Percentiles rank a stretch among this genome's conserved stretches.
Evolutionary conservation across 306 rosid species (phyloP).

Genomic region (Cucurbita moschata): DNA sequence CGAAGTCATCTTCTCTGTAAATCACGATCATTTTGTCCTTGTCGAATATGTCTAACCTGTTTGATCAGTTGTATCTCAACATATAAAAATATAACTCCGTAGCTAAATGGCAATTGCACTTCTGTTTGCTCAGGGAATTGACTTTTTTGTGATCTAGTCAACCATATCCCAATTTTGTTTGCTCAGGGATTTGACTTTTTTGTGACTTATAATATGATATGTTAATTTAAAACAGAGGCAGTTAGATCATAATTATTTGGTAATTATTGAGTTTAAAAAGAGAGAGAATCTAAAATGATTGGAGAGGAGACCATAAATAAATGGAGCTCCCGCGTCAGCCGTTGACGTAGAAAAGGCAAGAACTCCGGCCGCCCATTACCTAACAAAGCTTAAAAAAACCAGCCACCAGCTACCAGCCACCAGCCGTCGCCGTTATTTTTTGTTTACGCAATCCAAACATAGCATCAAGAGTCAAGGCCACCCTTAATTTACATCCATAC

Average conservation of each 20-base stretch:
- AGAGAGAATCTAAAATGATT: neutral
- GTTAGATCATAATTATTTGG: no score
- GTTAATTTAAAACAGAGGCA: neutral
- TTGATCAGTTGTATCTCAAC: neutral
- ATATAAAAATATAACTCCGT: neutral
- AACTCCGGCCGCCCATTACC: neutral
- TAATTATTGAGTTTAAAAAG: neutral
- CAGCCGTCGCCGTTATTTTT: conserved; percentile 1
- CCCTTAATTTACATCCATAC: neutral
- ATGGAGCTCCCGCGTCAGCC: neutral
- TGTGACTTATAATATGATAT: neutral
- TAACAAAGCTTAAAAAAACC: neutral
- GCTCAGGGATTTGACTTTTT: neutral
- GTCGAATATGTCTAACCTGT: neutral
- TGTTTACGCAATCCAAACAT: conserved; percentile 7
- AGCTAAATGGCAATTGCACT: no score
- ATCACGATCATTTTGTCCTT: neutral
- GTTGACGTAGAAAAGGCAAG: neutral
- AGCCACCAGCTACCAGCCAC: neutral
- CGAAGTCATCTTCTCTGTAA: neutral
- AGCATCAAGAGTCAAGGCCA: neutral
- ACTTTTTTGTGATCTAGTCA: neutral
- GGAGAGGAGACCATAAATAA: neutral
- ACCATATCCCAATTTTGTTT: neutral
- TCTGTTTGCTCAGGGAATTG: no score